A percentile compares a stretch with the other conserved stretches of the same genome.
Evolutionary conservation across 2,329 filamentous ascomycete genomes (phyloP).

Genomic region (Colletotrichum lupini): DNA sequence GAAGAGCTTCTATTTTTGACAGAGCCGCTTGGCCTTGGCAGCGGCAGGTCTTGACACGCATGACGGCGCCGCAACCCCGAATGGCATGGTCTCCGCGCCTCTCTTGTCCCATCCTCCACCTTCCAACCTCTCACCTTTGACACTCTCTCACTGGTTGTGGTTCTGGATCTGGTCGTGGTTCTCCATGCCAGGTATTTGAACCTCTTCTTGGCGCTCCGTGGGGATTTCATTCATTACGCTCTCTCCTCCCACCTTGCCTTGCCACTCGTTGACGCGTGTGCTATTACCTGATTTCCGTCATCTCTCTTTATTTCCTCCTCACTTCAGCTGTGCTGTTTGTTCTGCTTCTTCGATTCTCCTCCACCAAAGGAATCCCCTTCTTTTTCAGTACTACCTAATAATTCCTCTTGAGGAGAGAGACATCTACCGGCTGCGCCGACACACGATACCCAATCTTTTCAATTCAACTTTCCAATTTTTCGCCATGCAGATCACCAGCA

Average conservation of each 20-base stretch:
- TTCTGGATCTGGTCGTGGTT: background rate
- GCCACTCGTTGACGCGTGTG: constrained; percentile 27
- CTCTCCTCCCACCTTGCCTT: constrained; percentile 13
- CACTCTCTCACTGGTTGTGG: background rate
- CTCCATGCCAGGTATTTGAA: constrained; percentile 17
- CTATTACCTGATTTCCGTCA: constrained; percentile 1
- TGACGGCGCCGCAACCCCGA: constrained; percentile 20
- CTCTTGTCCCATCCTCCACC: constrained; percentile 1
- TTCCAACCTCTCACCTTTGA: background rate
- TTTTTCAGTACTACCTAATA: constrained; percentile 13
- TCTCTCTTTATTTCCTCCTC: background rate
- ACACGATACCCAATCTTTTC: background rate
- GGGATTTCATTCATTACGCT: constrained; percentile 30
- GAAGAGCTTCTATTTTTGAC: constrained; percentile 33
- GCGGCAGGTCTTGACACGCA: constrained; percentile 28
- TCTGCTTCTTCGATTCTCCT: constrained; percentile 6
- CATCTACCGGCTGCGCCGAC: constrained; percentile 28
- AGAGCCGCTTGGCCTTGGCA: constrained; percentile 27
- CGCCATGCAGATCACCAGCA: constrained; percentile 28
- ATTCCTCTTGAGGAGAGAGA: constrained; percentile 14
- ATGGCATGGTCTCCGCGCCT: background rate
- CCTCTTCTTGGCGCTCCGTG: constrained; percentile 16
- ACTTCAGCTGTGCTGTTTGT: constrained; percentile 33
- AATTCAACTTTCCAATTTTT: background rate
- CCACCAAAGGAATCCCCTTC: background rate